A percentile compares a stretch with the other conserved stretches of the same genome.
phyloP scores from a whole-genome alignment of 306 rosid species.

The Prosopis cineraria region DNA sequence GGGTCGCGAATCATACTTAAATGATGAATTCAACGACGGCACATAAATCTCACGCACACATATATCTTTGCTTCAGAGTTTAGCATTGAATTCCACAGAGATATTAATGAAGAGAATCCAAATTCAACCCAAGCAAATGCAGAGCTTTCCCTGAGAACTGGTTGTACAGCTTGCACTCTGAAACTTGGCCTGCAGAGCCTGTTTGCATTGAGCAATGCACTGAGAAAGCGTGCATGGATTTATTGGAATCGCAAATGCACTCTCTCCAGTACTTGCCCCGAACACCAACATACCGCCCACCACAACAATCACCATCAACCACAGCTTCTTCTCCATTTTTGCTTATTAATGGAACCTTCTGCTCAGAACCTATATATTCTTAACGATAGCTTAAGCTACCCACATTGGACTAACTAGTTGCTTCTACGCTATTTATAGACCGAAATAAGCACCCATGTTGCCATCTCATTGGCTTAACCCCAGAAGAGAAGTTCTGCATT shows the following conservation, averaged over 20 bases:
- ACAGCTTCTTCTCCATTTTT: not conserved
- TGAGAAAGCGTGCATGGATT: constrained; percentile 40
- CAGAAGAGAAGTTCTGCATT: not conserved
- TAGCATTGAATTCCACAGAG: not conserved
- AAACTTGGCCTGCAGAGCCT: constrained; percentile 16
- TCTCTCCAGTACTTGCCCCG: constrained; percentile 6
- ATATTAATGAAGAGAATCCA: not conserved
- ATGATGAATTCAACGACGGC: not conserved
- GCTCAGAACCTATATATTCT: not conserved
- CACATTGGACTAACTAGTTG: not conserved
- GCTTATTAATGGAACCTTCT: not conserved
- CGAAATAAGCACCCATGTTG: not conserved
- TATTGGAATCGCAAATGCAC: constrained; percentile 40
- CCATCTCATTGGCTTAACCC: not conserved
- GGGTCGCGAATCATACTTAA: not conserved
- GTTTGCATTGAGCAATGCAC: constrained; percentile 33
- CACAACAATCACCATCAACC: not conserved
- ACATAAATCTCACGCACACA: not conserved
- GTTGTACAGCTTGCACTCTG: constrained; percentile 31
- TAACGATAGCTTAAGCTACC: not conserved
- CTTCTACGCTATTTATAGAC: not conserved
- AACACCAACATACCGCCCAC: constrained; percentile 8
- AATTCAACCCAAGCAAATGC: constrained; percentile 38
- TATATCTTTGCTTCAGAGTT: not conserved
- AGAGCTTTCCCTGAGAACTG: constrained; percentile 33